These are phyloP conservation scores for Heracleum sosnowskyi DNA, from an alignment of 129 eudicot genomes.

Conservation along the genomic window DNA sequence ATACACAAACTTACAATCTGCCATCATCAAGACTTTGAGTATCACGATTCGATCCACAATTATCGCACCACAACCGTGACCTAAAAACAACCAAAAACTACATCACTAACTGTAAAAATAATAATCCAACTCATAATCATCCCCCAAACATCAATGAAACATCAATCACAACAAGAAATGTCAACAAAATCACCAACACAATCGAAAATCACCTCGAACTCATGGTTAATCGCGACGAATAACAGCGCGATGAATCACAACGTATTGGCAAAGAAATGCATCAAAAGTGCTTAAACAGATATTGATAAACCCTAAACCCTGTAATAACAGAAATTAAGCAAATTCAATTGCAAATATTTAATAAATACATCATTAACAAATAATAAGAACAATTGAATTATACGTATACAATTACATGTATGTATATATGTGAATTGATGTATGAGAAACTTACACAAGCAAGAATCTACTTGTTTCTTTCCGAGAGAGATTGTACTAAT, in stretches of 20 bases:
- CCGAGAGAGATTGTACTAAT: too few relatives aligned
- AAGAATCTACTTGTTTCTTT: not conserved
- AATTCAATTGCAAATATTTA: not conserved
- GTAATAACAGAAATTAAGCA: not conserved
- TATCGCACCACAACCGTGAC: not conserved
- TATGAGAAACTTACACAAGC: not conserved
- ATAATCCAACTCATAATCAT: not conserved
- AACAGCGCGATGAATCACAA: not conserved
- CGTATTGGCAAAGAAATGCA: not conserved
- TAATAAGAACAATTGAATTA: not conserved
- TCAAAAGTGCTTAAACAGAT: not conserved
- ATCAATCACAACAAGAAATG: not conserved
- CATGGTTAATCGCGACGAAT: not conserved
- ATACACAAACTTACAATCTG: not conserved
- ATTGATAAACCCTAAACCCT: constrained; percentile 3
- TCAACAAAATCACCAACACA: too few relatives aligned
- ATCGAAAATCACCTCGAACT: not conserved
- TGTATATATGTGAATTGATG: not conserved
- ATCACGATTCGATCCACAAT: not conserved
- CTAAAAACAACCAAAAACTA: not conserved
- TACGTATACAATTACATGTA: not conserved
- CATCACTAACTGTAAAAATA: not conserved
- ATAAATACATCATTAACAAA: not conserved
- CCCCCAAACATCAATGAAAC: not conserved
- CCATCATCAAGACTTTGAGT: not conserved